Evolutionary conservation across 2,329 filamentous ascomycete species (phyloP), one percentile per base, ranked within the genome.

Genomic region (Calcarisporium arbuscula): DNA sequence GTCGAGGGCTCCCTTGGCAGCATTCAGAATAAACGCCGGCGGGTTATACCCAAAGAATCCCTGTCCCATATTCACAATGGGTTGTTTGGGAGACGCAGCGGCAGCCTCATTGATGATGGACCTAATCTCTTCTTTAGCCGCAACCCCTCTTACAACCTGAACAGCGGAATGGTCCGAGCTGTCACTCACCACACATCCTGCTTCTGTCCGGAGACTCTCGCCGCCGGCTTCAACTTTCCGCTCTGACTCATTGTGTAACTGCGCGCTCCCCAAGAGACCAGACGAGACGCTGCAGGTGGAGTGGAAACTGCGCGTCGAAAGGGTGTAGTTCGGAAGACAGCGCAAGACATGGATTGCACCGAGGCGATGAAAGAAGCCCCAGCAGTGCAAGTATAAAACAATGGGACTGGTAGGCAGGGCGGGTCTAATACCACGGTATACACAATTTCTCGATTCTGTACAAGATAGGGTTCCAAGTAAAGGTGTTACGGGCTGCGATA

Each of bases 41-140:
- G 90, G 90, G 56, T 96, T 96, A 62, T 96, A 96, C 39, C 90
- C 90, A 49, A 87, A 89, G 48, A 87, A 87, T 35, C 75, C 75
- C 54, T 79, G 74, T 19, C 75, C 76, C 66, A 80, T 68, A 48
- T 81, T 81, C 41, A 80, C 69, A 44, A 81, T 78, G 39, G 77
- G 75, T 54, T 79, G 74, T 39, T 68, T 72, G 14, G 75, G 74
- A 18, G 75, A 79, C 19, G 74, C 72, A 7, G 73, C 72, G 4
- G 77, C 77, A 9, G 72, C 77, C 57, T 81, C 77, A 45, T 81
- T 81, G 61, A 81, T 64, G 58, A 81, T 80, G 45, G 74, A 70
- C 75, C 75, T 79, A 34, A 25, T n/a, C n/a, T n/a, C n/a, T n/a
- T n/a, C n/a, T n/a, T n/a, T n/a, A n/a, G n/a, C n/a, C n/a, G 15